A percentile compares a stretch with the other conserved stretches of the same genome.
Evolutionary conservation across 805 yeast species (phyloP).

Genomic region (Yarrowia osloensis): DNA sequence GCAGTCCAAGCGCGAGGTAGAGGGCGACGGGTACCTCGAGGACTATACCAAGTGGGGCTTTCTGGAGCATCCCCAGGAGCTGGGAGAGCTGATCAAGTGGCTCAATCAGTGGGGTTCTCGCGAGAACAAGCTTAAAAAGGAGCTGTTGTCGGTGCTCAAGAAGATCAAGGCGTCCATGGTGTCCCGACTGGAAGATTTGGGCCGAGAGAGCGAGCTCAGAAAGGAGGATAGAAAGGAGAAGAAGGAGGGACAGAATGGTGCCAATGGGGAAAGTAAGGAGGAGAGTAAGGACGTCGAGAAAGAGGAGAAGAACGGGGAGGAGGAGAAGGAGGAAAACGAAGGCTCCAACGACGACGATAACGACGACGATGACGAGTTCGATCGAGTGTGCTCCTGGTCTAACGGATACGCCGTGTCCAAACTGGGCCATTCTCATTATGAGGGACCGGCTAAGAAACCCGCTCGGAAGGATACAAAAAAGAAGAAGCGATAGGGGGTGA

Average conservation of each 20-base stretch:
- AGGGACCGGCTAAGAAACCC: constrained; percentile 17
- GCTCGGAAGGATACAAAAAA: constrained; percentile 10
- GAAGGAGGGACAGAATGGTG: neutral
- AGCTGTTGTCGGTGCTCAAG: constrained; percentile 55
- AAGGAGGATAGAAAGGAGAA: constrained; percentile 38
- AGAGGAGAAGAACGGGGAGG: constrained; percentile 29
- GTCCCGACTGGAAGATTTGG: constrained; percentile 48
- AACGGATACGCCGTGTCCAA: constrained; percentile 35
- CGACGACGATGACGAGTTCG: constrained; percentile 24
- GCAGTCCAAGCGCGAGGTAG: constrained; percentile 70
- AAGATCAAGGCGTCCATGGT: constrained; percentile 56
- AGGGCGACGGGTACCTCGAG: constrained; percentile 57
- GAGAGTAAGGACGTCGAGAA: constrained; percentile 23
- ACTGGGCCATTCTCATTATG: constrained; percentile 41
- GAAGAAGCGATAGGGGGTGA: constrained; percentile 1
- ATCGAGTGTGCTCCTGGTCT: constrained; percentile 37
- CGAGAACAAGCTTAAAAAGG: constrained; percentile 67
- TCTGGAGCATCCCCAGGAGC: constrained; percentile 61
- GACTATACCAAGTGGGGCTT: constrained; percentile 65
- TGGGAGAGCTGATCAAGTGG: constrained; percentile 62
- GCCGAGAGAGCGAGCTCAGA: constrained; percentile 41
- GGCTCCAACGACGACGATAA: constrained; percentile 24
- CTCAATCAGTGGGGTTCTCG: constrained; percentile 73
- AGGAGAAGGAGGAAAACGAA: constrained; percentile 42
- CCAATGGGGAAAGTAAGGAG: constrained; percentile 31